A percentile compares a stretch with the other conserved stretches of the same genome.
Conservation (phyloP, 208 protist genomes). For the Endotrypanum monterogeii region DNA sequence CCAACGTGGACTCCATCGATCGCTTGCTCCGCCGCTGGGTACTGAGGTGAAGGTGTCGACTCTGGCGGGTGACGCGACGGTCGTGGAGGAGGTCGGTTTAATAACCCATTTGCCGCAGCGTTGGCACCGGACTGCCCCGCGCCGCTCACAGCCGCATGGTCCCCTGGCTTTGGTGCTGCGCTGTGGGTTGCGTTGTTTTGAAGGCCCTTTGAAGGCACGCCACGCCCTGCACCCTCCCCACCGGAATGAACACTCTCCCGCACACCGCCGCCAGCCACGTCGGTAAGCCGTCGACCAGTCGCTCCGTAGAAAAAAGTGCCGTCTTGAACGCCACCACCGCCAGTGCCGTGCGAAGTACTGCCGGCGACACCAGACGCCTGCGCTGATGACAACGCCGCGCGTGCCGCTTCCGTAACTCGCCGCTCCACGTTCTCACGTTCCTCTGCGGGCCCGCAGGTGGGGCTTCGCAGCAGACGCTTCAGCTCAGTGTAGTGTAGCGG, state of each 20-base stretch:
- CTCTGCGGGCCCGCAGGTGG: constrained; percentile 45
- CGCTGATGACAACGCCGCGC: constrained; percentile 16
- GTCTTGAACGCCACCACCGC: constrained; percentile 10
- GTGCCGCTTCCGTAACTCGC: constrained; percentile 14
- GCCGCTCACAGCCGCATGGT: not conserved
- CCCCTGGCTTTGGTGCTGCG: not conserved
- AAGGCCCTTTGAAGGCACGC: constrained; percentile 50
- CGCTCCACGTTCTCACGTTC: constrained; percentile 39
- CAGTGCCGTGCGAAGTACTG: constrained; percentile 16
- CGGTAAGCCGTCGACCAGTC: constrained; percentile 12
- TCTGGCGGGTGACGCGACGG: not conserved
- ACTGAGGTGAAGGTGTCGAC: constrained; percentile 1
- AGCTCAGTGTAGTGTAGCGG: constrained; percentile 39
- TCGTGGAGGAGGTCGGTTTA: not conserved
- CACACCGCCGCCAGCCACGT: not conserved
- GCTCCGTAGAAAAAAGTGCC: constrained; percentile 33
- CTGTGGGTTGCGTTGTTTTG: constrained; percentile 49
- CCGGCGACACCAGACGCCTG: constrained; percentile 8
- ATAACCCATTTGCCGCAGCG: not conserved
- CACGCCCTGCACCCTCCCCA: not conserved
- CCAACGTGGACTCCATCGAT: not conserved
- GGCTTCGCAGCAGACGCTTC: constrained; percentile 19
- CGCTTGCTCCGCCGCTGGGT: not conserved
- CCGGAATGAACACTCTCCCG: constrained; percentile 1
- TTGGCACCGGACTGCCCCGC: not conserved